These are phyloP conservation scores for Boletus patriciae DNA, from an alignment of 768 basidiomycete genomes.

Conservation along the genomic window DNA sequence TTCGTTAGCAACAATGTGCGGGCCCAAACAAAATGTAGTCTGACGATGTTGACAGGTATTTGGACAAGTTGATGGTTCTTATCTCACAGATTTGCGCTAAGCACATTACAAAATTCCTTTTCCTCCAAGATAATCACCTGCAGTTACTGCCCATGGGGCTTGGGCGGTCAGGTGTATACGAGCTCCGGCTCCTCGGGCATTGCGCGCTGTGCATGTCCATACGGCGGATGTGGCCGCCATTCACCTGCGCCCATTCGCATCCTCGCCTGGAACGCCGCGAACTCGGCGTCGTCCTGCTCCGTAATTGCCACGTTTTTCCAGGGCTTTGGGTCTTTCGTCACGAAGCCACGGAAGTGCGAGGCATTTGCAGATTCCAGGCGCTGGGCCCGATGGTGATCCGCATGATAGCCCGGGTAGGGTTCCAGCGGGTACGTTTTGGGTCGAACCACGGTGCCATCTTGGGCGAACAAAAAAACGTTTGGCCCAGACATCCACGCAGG, in stretches of 20 bases:
- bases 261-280: neutral
- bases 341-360: neutral
- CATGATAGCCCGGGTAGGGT: constrained; percentile 4
- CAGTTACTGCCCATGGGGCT: no score
- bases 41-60: no score
- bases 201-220: no score
- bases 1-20: no score
- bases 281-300: constrained; percentile 17
- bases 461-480: constrained; percentile 11
- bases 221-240: no score
- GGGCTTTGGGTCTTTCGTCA: constrained; percentile 1
- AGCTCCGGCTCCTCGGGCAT: no score
- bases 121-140: no score
- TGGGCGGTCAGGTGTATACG: no score
- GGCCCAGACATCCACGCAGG: constrained; percentile 32
- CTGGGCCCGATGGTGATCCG: neutral
- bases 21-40: no score
- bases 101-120: no score
- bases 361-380: neutral
- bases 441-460: constrained; percentile 9
- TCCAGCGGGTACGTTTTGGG: neutral
- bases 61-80: no score
- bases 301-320: constrained; percentile 22
- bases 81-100: no score
- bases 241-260: neutral